Conservation (phyloP, 2,329 filamentous ascomycete species). For the Colletotrichum sp. region DNA sequence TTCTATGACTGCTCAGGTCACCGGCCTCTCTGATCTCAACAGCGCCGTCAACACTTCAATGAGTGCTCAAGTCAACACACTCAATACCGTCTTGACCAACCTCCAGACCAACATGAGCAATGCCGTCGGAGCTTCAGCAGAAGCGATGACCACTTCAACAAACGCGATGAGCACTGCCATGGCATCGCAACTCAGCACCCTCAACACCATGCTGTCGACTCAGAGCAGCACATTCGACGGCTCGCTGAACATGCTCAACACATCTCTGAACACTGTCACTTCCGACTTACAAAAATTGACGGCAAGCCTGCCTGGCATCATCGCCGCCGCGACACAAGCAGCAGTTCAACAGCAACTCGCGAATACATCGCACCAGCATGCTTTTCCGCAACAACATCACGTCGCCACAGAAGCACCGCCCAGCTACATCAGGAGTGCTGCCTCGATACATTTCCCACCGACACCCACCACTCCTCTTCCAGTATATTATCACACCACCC, state of each 20-base stretch:
- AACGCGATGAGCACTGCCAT: too few relatives aligned
- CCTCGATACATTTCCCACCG: background rate
- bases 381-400: background rate
- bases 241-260: background rate
- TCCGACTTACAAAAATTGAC: background rate
- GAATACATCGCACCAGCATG: background rate
- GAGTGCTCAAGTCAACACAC: background rate
- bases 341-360: background rate
- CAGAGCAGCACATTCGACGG: background rate
- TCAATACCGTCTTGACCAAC: background rate
- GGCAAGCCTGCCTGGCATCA: background rate
- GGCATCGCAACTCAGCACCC: background rate
- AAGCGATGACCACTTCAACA: too few relatives aligned
- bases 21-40: background rate
- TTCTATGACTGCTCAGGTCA: too few relatives aligned
- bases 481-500: background rate
- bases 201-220: background rate
- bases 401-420: background rate
- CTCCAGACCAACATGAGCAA: background rate
- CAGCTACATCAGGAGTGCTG: background rate
- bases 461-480: background rate
- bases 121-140: too few relatives aligned
- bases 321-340: background rate
- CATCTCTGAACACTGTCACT: background rate
- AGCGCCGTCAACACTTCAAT: background rate